Percentiles rank a stretch among this genome's conserved stretches.
phyloP scores from a whole-genome alignment of 495 filamentous ascomycete genomes.

The Aspergillus cristatus region DNA sequence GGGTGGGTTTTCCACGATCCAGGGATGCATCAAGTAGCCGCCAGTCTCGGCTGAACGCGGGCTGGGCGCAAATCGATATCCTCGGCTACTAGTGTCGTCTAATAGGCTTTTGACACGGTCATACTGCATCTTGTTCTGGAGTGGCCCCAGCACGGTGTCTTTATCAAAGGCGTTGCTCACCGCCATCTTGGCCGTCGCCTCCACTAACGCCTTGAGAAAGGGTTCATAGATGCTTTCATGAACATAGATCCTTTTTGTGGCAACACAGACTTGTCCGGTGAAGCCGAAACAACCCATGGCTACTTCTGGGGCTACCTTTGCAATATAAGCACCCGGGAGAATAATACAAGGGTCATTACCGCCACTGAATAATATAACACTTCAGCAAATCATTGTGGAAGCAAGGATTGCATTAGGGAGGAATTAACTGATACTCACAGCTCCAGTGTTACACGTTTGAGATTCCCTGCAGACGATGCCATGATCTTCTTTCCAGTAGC shows the following conservation, averaged over 20 bases:
- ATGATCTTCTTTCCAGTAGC: constrained; percentile 53
- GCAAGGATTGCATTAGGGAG: too few species aligned
- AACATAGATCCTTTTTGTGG: constrained; percentile 53
- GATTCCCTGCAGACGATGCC: constrained; percentile 40
- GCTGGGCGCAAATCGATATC: constrained; percentile 37
- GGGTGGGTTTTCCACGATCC: constrained; percentile 45
- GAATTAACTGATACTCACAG: too few species aligned
- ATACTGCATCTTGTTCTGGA: constrained; percentile 48
- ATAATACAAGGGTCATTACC: constrained; percentile 59
- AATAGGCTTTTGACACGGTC: constrained; percentile 37
- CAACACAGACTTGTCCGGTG: constrained; percentile 48
- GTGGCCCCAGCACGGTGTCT: constrained; percentile 6
- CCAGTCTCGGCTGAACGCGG: constrained; percentile 17
- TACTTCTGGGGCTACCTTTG: constrained; percentile 44
- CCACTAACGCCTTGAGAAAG: constrained; percentile 43
- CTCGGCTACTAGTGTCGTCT: constrained; percentile 30
- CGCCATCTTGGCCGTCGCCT: constrained; percentile 23
- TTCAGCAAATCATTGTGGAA: too few species aligned
- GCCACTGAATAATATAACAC: too few species aligned
- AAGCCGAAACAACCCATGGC: constrained; percentile 38
- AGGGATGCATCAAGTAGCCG: constrained; percentile 39
- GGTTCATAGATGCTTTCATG: constrained; percentile 52
- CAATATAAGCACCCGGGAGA: constrained; percentile 52
- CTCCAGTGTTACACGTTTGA: constrained; percentile 47
- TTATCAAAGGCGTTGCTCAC: neutral